phyloP scores from a whole-genome alignment of 2,329 filamentous ascomycete species.

The Diplocarpon mali region DNA sequence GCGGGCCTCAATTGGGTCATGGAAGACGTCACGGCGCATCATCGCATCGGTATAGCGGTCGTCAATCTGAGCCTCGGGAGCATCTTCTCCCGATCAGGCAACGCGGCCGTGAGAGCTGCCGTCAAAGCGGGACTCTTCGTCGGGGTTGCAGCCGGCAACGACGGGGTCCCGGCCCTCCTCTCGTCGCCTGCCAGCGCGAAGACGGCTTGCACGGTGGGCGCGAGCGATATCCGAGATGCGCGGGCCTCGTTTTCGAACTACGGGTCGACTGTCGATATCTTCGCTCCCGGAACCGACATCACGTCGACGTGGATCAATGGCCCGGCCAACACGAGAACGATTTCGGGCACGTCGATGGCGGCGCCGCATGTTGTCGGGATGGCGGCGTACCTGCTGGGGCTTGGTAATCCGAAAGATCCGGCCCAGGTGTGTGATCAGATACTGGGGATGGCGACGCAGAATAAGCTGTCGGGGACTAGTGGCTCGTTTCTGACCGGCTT shows the following conservation, averaged over 20 bases:
- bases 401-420: neutral
- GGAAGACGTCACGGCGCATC: neutral
- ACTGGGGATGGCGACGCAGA: neutral
- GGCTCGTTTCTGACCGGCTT: neutral
- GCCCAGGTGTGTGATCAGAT: neutral
- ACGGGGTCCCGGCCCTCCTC: neutral
- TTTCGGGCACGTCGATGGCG: conserved; percentile 1
- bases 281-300: neutral
- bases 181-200: neutral
- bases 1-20: neutral
- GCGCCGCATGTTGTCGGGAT: conserved; percentile 1
- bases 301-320: neutral
- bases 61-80: conserved; percentile 1
- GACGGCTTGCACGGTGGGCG: neutral
- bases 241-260: neutral
- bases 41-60: neutral
- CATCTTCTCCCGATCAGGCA: neutral
- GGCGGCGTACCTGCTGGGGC: neutral
- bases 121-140: neutral
- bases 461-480: neutral
- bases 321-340: neutral
- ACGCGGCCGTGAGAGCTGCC: neutral
- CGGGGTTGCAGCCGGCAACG: neutral
- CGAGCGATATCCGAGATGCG: neutral
- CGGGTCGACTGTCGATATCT: neutral